Conservation (phyloP, 257 asterid species). For the Lavandula angustifolia region DNA sequence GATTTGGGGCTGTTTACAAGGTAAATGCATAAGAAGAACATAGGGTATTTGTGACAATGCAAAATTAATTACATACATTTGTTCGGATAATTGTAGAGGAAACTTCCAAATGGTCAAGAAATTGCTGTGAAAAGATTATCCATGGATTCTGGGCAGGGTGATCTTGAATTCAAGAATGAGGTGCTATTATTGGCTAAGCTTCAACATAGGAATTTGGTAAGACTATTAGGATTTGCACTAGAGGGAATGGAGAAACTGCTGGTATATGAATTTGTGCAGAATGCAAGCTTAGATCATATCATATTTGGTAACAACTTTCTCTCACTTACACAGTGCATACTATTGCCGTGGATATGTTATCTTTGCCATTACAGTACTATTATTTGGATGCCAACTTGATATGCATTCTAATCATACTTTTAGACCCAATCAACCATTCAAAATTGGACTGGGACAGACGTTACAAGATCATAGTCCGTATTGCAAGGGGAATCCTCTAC, state of each 20-base stretch:
- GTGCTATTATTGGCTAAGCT: slow-evolving; percentile 22
- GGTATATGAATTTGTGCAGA: background rate
- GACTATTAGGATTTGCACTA: slow-evolving; percentile 22
- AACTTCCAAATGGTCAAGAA: slow-evolving; percentile 21
- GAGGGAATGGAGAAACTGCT: background rate
- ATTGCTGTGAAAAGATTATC: slow-evolving; percentile 37
- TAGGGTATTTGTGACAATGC: too few relatives aligned
- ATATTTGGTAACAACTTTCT: slow-evolving; percentile 34
- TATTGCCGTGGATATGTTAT: too few relatives aligned
- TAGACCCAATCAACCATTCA: slow-evolving; percentile 15
- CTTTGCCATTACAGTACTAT: too few relatives aligned
- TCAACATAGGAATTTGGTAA: slow-evolving; percentile 32
- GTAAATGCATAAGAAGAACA: too few relatives aligned
- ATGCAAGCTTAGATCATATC: background rate
- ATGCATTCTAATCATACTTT: background rate
- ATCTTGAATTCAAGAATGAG: slow-evolving; percentile 9
- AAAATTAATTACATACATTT: background rate
- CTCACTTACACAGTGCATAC: too few relatives aligned
- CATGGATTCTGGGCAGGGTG: slow-evolving; percentile 25
- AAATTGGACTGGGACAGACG: slow-evolving; percentile 49
- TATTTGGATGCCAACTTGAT: too few relatives aligned
- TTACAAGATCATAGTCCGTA: slow-evolving; percentile 45
- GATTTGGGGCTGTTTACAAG: slow-evolving; percentile 45
- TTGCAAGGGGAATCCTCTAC: slow-evolving; percentile 47
- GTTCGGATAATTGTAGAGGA: slow-evolving; percentile 17